Evolutionary conservation across 345 rosid genomes (phyloP).

Genomic region (Carallia brachiata): DNA sequence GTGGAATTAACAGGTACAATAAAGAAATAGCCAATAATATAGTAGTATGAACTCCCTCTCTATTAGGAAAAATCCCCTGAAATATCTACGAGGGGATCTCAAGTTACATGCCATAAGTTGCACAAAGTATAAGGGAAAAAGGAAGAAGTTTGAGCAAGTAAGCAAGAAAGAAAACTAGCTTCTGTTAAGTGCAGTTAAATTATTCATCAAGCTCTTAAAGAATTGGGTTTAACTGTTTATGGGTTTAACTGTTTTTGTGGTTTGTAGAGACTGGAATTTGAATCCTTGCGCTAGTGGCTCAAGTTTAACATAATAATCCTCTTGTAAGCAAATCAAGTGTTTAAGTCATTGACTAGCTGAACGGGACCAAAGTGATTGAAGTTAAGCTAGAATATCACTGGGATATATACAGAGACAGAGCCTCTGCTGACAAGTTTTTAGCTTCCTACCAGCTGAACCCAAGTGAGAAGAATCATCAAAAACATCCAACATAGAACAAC

Average conservation of each 20-base stretch:
- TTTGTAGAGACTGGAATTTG: too few relatives aligned
- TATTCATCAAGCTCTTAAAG: not conserved
- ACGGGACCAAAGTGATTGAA: too few relatives aligned
- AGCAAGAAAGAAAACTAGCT: not conserved
- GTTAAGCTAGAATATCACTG: too few relatives aligned
- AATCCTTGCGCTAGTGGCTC: too few relatives aligned
- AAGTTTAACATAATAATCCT: not conserved
- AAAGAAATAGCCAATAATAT: not conserved
- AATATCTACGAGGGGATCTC: not conserved
- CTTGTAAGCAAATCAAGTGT: too few relatives aligned
- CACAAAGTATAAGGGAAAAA: not conserved
- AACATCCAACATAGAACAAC: conserved; percentile 1
- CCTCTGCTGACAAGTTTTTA: too few relatives aligned
- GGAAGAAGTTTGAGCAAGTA: not conserved
- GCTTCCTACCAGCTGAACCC: too few relatives aligned
- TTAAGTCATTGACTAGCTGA: too few relatives aligned
- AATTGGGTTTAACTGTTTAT: not conserved
- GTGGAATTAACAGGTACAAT: not conserved
- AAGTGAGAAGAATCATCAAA: not conserved
- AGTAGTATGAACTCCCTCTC: too few relatives aligned
- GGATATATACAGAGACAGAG: too few relatives aligned
- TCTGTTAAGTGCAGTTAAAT: not conserved
- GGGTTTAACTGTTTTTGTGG: not conserved
- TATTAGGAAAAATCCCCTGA: not conserved
- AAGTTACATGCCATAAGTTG: not conserved